phyloP scores from a whole-genome alignment of 2,329 filamentous ascomycete species.

The Ascochyta lentis region DNA sequence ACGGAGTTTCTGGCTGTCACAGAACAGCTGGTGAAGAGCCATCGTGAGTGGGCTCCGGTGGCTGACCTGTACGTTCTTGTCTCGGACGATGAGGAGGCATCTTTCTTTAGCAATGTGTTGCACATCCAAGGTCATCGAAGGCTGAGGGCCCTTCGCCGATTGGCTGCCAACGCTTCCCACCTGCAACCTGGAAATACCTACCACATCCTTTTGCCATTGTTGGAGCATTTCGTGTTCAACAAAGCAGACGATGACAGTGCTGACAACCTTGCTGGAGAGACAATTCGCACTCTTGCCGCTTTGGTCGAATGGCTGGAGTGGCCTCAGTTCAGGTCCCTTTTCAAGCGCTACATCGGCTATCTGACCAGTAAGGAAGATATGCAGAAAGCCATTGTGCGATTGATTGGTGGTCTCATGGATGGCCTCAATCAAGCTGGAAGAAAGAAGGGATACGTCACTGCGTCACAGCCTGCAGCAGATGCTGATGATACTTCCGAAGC shows the following conservation, averaged over 20 bases:
- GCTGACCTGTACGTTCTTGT: slow-evolving; percentile 77
- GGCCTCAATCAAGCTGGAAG: slow-evolving; percentile 66
- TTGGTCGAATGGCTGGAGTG: slow-evolving; percentile 82
- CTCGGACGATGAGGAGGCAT: slow-evolving; percentile 75
- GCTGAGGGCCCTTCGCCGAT: slow-evolving; percentile 78
- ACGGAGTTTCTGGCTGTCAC: slow-evolving; percentile 82
- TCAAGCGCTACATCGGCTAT: slow-evolving; percentile 84
- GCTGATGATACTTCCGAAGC: slow-evolving; percentile 50
- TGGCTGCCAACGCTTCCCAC: slow-evolving; percentile 73
- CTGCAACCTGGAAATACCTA: slow-evolving; percentile 80
- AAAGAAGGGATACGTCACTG: slow-evolving; percentile 42
- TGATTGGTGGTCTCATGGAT: slow-evolving; percentile 83
- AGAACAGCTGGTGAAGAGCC: slow-evolving; percentile 75
- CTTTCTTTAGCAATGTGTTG: slow-evolving; percentile 92
- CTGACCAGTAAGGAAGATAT: slow-evolving; percentile 79
- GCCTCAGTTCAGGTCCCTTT: slow-evolving; percentile 85
- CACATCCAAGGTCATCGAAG: slow-evolving; percentile 89
- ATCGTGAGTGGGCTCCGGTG: slow-evolving; percentile 73
- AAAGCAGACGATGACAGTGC: slow-evolving; percentile 77
- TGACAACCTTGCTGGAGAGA: slow-evolving; percentile 84
- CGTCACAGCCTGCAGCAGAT: slow-evolving; percentile 8
- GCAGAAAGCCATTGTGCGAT: slow-evolving; percentile 83
- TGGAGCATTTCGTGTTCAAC: slow-evolving; percentile 94
- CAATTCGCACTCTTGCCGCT: slow-evolving; percentile 78
- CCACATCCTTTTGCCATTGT: slow-evolving; percentile 85